Base-by-base conservation (phyloP, 768 basidiomycete genomes). In the Hericium rajendrae region DNA sequence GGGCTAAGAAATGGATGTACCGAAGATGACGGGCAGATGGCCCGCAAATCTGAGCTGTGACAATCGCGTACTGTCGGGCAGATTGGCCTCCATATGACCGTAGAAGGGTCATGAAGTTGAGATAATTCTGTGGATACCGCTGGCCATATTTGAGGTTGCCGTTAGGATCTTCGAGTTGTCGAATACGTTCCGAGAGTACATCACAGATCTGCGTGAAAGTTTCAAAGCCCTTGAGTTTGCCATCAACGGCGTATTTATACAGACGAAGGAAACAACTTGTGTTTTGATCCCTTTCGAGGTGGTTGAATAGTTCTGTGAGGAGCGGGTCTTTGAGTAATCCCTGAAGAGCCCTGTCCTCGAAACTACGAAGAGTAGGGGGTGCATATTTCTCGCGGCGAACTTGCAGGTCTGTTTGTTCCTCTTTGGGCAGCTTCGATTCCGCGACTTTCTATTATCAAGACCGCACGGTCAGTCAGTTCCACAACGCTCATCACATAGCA, bases 41-140 rank as follows among this genome's bases (percentile, higher is more conserved):
- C 1, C 46, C 43, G 3, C 2, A 3, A 18, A 61, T 20, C 22
- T 64, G 50, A 2, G 53, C 49, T 2, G 51, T 38, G 2, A 66
- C 15, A 8, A 66, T 60, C 0, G 50, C 41, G 39, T 64, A 66
- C 41, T 66, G 65, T 28, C 50, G 57, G 12, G 58, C 56, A 0
- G 61, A 64, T 8, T 52, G 56, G 1, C 65, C 65, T 0, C 65
- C 65, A 48, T 64, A 57, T 6, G 59, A 61, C 3, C 59, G 48
- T 43, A 66, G n/a, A 4, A 62, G 53, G 8, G 57, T 62, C 59
- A 60, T 60, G 39, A 66, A 66, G 16, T 64, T 64, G n/a, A 62
- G 55, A 10, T 58, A 61, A 24, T 60, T 46, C 32, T 41, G 4
- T 11, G 55, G 57, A 15, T 62, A 60, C 3, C 64, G 59, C 10